These are phyloP conservation scores for Cystofilobasidium macerans DNA, from an alignment of 768 basidiomycete species.

Conservation along the genomic window DNA sequence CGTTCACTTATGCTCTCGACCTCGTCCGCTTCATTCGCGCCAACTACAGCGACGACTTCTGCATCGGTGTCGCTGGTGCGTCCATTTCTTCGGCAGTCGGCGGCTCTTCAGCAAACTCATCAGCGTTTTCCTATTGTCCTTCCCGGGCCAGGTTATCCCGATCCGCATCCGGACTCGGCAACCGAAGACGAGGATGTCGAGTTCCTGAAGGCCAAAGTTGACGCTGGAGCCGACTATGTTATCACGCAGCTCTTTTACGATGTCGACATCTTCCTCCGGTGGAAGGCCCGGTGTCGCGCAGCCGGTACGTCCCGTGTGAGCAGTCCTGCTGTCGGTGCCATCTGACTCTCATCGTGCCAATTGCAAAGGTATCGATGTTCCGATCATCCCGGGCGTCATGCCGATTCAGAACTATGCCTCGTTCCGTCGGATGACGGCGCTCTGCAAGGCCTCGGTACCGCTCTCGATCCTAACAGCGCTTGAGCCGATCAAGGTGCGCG, in stretches of 20 bases:
- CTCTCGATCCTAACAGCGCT: slow-evolving; percentile 53
- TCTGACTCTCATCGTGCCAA: too few relatives aligned
- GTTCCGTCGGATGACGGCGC: slow-evolving; percentile 77
- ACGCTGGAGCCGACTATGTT: slow-evolving; percentile 91
- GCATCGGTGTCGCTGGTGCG: slow-evolving; percentile 85
- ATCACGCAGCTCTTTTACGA: slow-evolving; percentile 97
- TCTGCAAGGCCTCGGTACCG: slow-evolving; percentile 73
- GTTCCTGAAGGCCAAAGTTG: slow-evolving; percentile 71
- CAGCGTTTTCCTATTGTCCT: background rate
- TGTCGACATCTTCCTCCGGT: slow-evolving; percentile 67
- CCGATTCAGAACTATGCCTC: slow-evolving; percentile 94
- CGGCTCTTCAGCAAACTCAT: too few relatives aligned
- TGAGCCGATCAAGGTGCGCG: slow-evolving; percentile 61
- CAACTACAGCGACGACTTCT: slow-evolving; percentile 73
- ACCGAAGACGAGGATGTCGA: slow-evolving; percentile 45
- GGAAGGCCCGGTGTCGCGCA: slow-evolving; percentile 60
- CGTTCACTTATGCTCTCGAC: slow-evolving; percentile 65
- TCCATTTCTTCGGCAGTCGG: background rate
- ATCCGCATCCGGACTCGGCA: slow-evolving; percentile 44
- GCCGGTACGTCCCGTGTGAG: slow-evolving; percentile 48
- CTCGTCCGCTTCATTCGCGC: slow-evolving; percentile 82
- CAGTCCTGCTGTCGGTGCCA: slow-evolving; percentile 15
- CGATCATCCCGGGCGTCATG: slow-evolving; percentile 93
- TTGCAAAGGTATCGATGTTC: slow-evolving; percentile 72
- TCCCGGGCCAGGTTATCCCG: slow-evolving; percentile 62